These are phyloP conservation scores for Alternaria dauci DNA, from an alignment of 2,329 filamentous ascomycete species.

Conservation along the genomic window DNA sequence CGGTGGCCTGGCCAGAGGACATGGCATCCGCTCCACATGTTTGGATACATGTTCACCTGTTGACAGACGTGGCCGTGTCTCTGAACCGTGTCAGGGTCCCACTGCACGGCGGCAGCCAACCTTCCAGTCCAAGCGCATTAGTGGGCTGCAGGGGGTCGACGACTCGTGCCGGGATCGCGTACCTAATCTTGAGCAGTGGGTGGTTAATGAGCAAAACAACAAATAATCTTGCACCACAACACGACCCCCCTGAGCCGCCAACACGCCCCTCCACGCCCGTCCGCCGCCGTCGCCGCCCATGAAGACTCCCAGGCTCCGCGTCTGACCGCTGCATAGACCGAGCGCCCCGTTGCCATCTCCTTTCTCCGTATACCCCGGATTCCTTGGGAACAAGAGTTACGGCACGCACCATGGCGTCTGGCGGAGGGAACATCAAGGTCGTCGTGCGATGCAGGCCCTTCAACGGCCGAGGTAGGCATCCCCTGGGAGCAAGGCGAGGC, in stretches of 20 bases:
- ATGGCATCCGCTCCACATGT: background rate
- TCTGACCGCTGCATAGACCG: conserved; percentile 29
- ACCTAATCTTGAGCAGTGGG: conserved; percentile 33
- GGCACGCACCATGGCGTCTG: conserved; percentile 66
- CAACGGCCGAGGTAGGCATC: conserved; percentile 81
- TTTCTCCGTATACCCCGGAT: conserved; percentile 20
- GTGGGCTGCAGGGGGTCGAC: conserved; percentile 19
- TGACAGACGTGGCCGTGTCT: conserved; percentile 1
- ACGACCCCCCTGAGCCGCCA: conserved; percentile 37
- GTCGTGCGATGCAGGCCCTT: conserved; percentile 96
- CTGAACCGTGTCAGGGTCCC: conserved; percentile 10
- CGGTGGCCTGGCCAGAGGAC: background rate
- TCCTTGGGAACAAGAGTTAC: background rate
- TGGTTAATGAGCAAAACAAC: conserved; percentile 34
- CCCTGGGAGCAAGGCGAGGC: background rate
- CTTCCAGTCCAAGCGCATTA: conserved; percentile 1
- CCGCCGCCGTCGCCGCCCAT: conserved; percentile 34
- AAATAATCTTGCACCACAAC: conserved; percentile 11
- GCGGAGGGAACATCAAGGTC: conserved; percentile 98
- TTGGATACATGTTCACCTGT: background rate
- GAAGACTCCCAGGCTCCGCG: conserved; percentile 35
- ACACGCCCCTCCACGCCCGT: conserved; percentile 6
- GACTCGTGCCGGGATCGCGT: conserved; percentile 37
- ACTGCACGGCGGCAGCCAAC: conserved; percentile 6
- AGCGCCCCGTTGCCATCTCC: conserved; percentile 28